Percentiles rank a stretch among this genome's conserved stretches.
phyloP scores from a whole-genome alignment of 2,329 filamentous ascomycete genomes.

The Teratosphaeria nubilosa region DNA sequence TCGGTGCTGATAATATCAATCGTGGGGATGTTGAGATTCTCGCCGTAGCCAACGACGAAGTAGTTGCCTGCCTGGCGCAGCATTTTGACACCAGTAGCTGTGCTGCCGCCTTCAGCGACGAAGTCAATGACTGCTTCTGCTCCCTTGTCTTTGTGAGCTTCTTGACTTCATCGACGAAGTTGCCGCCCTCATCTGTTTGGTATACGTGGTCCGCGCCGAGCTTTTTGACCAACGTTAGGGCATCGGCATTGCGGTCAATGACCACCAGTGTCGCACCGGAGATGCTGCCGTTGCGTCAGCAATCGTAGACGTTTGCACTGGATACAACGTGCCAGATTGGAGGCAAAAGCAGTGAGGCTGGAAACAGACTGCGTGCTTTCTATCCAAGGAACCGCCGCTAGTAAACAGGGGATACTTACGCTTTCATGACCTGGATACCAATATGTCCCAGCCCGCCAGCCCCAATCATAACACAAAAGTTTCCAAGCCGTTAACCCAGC shows the following conservation, averaged over 20 bases:
- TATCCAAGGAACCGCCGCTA: too few relatives aligned
- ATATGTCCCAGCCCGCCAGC: slow-evolving; percentile 17
- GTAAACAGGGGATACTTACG: not conserved
- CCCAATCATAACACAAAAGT: slow-evolving; percentile 16
- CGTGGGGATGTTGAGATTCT: slow-evolving; percentile 13
- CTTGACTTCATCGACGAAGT: slow-evolving; percentile 16
- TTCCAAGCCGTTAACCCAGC: slow-evolving; percentile 17
- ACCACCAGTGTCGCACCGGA: slow-evolving; percentile 16
- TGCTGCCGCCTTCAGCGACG: slow-evolving; percentile 17
- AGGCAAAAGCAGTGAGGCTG: too few relatives aligned
- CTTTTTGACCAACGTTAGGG: slow-evolving; percentile 15
- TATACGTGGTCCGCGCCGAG: slow-evolving; percentile 17
- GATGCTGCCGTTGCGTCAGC: slow-evolving; percentile 3
- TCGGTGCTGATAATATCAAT: slow-evolving; percentile 19
- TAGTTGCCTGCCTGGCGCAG: slow-evolving; percentile 17
- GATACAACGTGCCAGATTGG: too few relatives aligned
- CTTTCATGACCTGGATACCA: slow-evolving; percentile 18
- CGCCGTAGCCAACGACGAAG: slow-evolving; percentile 17
- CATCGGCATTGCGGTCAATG: slow-evolving; percentile 15
- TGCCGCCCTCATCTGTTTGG: slow-evolving; percentile 9
- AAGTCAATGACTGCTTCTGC: slow-evolving; percentile 19
- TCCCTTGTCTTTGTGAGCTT: slow-evolving; percentile 14
- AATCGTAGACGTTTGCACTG: not conserved
- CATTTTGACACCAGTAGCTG: slow-evolving; percentile 16
- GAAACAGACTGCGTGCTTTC: too few relatives aligned